Evolutionary conservation across 1,139 yeast genomes (phyloP).

Genomic region (Geotrichum histeridarum): DNA sequence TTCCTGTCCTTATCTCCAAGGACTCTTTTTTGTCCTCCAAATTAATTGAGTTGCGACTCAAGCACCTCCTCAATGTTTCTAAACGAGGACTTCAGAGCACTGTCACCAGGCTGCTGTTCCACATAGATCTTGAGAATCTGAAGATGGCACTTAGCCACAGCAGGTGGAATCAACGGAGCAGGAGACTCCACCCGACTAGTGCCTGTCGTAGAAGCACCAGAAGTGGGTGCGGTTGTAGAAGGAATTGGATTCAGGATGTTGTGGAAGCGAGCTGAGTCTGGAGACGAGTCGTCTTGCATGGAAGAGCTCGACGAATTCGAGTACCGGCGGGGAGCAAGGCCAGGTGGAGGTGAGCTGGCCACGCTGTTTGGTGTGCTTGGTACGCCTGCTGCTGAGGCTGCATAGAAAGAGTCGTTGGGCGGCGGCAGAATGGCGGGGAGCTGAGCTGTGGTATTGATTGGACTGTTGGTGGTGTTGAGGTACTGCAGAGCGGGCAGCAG

Average conservation of each 20-base stretch:
- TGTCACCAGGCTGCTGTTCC: neutral
- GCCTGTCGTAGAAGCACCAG: neutral
- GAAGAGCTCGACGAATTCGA: neutral
- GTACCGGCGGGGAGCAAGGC: neutral
- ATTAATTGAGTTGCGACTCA: neutral
- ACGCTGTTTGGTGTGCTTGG: neutral
- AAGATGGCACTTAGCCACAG: constrained; percentile 7
- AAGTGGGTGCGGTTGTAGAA: constrained; percentile 4
- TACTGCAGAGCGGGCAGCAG: neutral
- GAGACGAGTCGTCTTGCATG: neutral
- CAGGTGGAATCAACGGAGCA: neutral
- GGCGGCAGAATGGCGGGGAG: neutral
- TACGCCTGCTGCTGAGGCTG: neutral
- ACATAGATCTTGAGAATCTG: constrained; percentile 1
- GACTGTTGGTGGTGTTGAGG: neutral
- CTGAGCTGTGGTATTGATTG: neutral
- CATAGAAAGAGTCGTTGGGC: neutral
- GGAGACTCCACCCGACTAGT: neutral
- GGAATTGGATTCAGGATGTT: constrained; percentile 3
- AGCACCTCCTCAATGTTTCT: constrained; percentile 3
- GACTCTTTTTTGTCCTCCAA: too few species aligned
- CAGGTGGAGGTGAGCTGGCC: neutral
- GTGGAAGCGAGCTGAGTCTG: neutral
- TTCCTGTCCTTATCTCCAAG: too few species aligned
- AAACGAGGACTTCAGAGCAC: neutral